These are phyloP conservation scores for Fusarium sp. DNA, from an alignment of 2,329 filamentous ascomycete genomes.

Conservation along the genomic window DNA sequence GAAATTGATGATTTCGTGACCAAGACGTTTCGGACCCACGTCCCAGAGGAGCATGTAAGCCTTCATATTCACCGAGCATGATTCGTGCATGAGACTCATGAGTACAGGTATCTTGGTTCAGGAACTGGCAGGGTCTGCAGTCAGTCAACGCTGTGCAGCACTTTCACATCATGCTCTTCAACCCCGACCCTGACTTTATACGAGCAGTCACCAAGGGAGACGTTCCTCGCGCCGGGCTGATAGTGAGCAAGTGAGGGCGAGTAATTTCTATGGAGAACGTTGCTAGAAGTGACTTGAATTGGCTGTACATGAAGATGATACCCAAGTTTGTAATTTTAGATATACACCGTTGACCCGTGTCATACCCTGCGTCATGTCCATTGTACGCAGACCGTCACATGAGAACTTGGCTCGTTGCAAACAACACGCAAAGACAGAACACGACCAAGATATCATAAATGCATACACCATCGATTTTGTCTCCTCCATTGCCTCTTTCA, in stretches of 20 bases:
- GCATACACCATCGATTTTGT: background rate
- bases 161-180: constrained; percentile 91
- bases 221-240: constrained; percentile 67
- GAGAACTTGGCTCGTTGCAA: constrained; percentile 2
- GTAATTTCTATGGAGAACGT: background rate
- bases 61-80: background rate
- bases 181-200: constrained; percentile 76
- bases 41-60: constrained; percentile 64
- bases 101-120: constrained; percentile 56
- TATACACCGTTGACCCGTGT: constrained; percentile 1
- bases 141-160: constrained; percentile 89
- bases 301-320: background rate
- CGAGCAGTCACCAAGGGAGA: constrained; percentile 77
- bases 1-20: constrained; percentile 77
- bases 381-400: background rate
- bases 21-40: constrained; percentile 66
- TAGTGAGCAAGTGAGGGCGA: constrained; percentile 15
- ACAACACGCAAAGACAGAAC: background rate
- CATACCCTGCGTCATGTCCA: constrained; percentile 14
- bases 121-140: constrained; percentile 88
- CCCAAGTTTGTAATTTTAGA: background rate
- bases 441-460: background rate
- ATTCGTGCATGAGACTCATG: constrained; percentile 6
- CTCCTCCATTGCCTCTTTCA: background rate
- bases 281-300: background rate